phyloP scores from a whole-genome alignment of 371 early-diverging fungal species.

The Actinomortierella ambigua region DNA sequence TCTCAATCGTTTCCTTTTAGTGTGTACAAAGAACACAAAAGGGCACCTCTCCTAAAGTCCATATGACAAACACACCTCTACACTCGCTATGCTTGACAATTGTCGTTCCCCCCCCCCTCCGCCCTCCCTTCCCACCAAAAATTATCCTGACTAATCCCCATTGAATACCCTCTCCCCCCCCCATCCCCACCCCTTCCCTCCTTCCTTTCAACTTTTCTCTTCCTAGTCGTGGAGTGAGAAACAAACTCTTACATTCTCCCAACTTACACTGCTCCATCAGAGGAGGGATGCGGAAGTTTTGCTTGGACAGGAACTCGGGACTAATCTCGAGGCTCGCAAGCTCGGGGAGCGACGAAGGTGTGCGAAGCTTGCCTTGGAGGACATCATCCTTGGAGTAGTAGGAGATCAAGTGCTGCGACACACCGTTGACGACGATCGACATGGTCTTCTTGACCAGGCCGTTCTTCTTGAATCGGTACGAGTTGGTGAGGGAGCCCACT shows the following conservation, averaged over 20 bases:
- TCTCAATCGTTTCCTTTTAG: too few relatives aligned
- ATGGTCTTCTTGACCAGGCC: slow-evolving; percentile 88
- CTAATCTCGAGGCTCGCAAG: slow-evolving; percentile 54
- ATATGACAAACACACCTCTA: too few relatives aligned
- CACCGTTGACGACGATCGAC: slow-evolving; percentile 76
- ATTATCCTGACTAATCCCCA: too few relatives aligned
- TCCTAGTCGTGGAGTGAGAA: neutral
- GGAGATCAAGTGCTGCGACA: slow-evolving; percentile 81
- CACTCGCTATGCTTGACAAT: too few relatives aligned
- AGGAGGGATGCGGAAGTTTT: slow-evolving; percentile 62
- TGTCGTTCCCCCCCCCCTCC: too few relatives aligned
- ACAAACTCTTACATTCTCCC: too few relatives aligned
- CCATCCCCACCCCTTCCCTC: neutral
- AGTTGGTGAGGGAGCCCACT: slow-evolving; percentile 65
- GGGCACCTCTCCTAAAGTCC: too few relatives aligned
- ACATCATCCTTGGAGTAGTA: slow-evolving; percentile 84
- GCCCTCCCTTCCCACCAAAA: too few relatives aligned
- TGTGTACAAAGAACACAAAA: too few relatives aligned
- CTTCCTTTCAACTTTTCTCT: neutral
- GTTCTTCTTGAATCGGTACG: slow-evolving; percentile 71
- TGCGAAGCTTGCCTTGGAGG: slow-evolving; percentile 51
- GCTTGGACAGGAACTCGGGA: slow-evolving; percentile 57
- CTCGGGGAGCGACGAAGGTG: slow-evolving; percentile 57
- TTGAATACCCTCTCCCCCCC: slow-evolving; percentile 1
- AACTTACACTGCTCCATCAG: slow-evolving; percentile 47